Base-by-base conservation (phyloP, 164 flowering plant genomes). In the Stephania yunnanensis region DNA sequence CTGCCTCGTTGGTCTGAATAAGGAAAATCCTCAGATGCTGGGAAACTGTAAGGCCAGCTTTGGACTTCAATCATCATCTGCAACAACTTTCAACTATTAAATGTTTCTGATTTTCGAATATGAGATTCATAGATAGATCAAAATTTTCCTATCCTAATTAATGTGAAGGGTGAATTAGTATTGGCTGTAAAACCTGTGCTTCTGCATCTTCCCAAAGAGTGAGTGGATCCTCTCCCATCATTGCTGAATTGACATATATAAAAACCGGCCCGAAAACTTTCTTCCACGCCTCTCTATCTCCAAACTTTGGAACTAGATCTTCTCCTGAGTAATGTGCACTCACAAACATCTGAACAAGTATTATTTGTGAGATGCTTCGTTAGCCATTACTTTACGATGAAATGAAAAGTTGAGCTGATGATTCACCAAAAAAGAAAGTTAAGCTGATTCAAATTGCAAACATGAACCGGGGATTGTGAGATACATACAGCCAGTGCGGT, bases 261-360 rank as follows among this genome's bases (percentile, higher is more conserved):
- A 91, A 95, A 69, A 91, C 90, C 0, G 99, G 99, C 10, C 99
- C 97, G 76, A 91, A 96, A 12, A 96, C 97, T 69, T 90, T 96
- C 84, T 96, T 96, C 99, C 99, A 96, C 5, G 85, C 77, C 79
- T 96, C 99, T 10, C 89, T 87, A 8, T 79, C 65, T 63, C 70
- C 78, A 65, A 94, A 80, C 66, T 81, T 82, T 1, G 86, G 79
- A 29, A 78, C 80, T 52, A 91, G 82, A 75, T 83, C 84, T 44
- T 84, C 86, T n/a, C 98, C 98, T 7, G 92, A 80, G 75, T 96
- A 96, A 77, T 96, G 99, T 13, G 81, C 77, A 78, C 97, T 91
- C 6, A 80, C 72, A 85, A 93, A 92, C 84, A 92, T 84, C 99
- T 95, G 81, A 52, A 15, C 53, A 45, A 9, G 6, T 22, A n/a